Conservation (phyloP, 169 alveolate species). For the Plasmodium vinckei region DNA sequence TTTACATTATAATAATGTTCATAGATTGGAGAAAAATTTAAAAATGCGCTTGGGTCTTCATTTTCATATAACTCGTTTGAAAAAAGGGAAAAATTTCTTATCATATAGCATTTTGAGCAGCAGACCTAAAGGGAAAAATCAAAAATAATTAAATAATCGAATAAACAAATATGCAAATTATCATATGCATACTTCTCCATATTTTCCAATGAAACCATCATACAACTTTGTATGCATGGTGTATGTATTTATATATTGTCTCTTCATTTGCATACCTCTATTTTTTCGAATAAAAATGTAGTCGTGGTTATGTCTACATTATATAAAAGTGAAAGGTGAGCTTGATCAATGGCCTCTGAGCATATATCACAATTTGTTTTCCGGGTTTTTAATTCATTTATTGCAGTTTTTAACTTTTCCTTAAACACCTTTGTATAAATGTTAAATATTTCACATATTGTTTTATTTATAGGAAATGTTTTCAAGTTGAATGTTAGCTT, state of each 20-base stretch:
- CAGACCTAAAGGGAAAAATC: constrained; percentile 33
- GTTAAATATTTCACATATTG: constrained; percentile 47
- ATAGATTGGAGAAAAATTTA: constrained; percentile 57
- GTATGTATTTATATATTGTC: background rate
- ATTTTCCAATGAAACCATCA: too few relatives aligned
- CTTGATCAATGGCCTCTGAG: constrained; percentile 26
- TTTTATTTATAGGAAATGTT: constrained; percentile 50
- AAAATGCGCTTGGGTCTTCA: constrained; percentile 6
- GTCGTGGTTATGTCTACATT: constrained; percentile 37
- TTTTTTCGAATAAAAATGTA: constrained; percentile 31
- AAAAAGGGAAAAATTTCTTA: constrained; percentile 47
- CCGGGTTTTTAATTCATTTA: constrained; percentile 28
- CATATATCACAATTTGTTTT: constrained; percentile 52
- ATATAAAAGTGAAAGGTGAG: constrained; percentile 32
- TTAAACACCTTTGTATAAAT: constrained; percentile 40
- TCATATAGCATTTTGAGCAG: constrained; percentile 59
- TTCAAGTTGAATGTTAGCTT: constrained; percentile 43
- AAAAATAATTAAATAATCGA: background rate
- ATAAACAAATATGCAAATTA: background rate
- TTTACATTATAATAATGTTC: constrained; percentile 66
- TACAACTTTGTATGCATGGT: background rate
- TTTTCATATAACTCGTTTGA: constrained; percentile 40
- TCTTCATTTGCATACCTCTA: constrained; percentile 32
- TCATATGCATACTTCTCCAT: background rate
- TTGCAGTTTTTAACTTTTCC: constrained; percentile 22